Conservation (phyloP, 345 rosid genomes). For the Euclidium syriacum region DNA sequence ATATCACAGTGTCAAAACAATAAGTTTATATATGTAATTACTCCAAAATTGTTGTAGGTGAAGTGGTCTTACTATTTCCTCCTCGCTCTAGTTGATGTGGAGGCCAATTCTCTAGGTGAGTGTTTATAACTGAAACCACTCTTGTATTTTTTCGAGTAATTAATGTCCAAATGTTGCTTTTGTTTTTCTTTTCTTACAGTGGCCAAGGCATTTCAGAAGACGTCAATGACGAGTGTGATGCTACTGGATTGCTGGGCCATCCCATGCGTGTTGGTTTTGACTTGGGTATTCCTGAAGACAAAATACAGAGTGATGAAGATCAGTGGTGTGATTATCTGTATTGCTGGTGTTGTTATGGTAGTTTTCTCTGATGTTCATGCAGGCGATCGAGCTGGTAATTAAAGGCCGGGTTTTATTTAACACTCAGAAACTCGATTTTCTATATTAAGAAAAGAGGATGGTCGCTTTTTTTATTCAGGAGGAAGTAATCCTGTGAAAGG, state of each 20-base stretch:
- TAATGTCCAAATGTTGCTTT: no score
- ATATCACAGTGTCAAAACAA: no score
- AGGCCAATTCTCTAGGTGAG: conserved; percentile 90
- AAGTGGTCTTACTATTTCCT: conserved; percentile 77
- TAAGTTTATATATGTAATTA: no score
- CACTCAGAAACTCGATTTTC: background rate
- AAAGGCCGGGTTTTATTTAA: no score
- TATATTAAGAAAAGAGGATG: no score
- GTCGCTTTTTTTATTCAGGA: conserved; percentile 36
- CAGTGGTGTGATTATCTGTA: conserved; percentile 69
- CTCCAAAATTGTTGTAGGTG: conserved; percentile 56
- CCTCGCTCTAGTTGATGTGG: conserved; percentile 78
- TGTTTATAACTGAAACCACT: no score
- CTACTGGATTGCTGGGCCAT: conserved; percentile 94
- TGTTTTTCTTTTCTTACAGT: conserved; percentile 41
- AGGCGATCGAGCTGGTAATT: conserved; percentile 63
- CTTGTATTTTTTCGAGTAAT: no score
- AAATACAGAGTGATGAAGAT: conserved; percentile 76
- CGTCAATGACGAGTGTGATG: conserved; percentile 88
- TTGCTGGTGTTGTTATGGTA: conserved; percentile 72
- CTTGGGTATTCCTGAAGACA: conserved; percentile 70
- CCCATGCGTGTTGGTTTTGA: conserved; percentile 80
- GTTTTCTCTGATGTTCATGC: conserved; percentile 94
- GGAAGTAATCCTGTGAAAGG: conserved; percentile 68
- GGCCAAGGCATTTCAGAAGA: conserved; percentile 89